A percentile compares a stretch with the other conserved stretches of the same genome.
phyloP scores from a whole-genome alignment of 2,329 filamentous ascomycete species.

The Penicillium griseofulvum region DNA sequence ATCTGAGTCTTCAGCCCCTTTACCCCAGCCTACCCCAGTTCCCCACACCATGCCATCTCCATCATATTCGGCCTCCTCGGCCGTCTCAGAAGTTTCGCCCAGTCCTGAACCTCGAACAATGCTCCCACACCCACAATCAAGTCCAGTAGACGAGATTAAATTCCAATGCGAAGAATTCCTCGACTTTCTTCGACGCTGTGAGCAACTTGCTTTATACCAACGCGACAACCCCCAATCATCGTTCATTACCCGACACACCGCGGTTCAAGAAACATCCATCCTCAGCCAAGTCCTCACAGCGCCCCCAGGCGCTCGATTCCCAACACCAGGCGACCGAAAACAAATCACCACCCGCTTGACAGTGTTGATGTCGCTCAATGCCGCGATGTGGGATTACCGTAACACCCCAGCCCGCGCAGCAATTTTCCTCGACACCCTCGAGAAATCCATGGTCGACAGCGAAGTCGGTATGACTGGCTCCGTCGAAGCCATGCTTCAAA shows the following conservation, averaged over 20 bases:
- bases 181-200: constrained; percentile 38
- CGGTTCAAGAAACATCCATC: constrained; percentile 31
- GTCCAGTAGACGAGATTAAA: constrained; percentile 31
- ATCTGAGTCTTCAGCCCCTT: background rate
- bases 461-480: constrained; percentile 40
- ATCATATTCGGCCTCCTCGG: constrained; percentile 19
- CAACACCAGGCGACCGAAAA: constrained; percentile 38
- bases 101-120: constrained; percentile 1
- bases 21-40: constrained; percentile 1
- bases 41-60: constrained; percentile 22
- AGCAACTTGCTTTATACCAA: constrained; percentile 36
- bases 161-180: constrained; percentile 41
- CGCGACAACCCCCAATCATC: constrained; percentile 16
- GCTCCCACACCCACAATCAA: background rate
- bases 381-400: constrained; percentile 43
- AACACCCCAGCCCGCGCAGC: constrained; percentile 28
- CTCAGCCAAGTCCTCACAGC: constrained; percentile 35
- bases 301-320: constrained; percentile 34
- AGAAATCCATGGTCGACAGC: constrained; percentile 33
- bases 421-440: constrained; percentile 34
- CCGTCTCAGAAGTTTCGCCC: constrained; percentile 11
- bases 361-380: constrained; percentile 39
- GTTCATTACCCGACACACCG: constrained; percentile 22
- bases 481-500: constrained; percentile 40
- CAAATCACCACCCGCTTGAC: constrained; percentile 39